These are phyloP conservation scores for Thecaphora thlaspeos DNA, from an alignment of 1,284 basidiomycete genomes.

Conservation along the genomic window DNA sequence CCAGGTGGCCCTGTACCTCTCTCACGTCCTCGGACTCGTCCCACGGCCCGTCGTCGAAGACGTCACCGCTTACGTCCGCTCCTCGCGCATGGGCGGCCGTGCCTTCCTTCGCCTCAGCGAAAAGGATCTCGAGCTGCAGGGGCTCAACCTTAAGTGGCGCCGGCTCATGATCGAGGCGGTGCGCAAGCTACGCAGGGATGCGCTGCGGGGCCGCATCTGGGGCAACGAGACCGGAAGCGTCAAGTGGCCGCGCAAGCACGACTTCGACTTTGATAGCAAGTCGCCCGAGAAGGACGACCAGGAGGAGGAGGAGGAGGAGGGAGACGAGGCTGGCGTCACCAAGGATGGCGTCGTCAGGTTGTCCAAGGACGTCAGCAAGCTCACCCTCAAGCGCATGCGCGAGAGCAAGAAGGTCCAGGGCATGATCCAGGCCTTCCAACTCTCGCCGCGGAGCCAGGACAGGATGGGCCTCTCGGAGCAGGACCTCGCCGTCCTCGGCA, in stretches of 20 bases:
- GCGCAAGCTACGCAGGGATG: slow-evolving; percentile 40
- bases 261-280: slow-evolving; percentile 4
- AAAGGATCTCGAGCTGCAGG: slow-evolving; percentile 39
- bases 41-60: slow-evolving; percentile 48
- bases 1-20: slow-evolving; percentile 50
- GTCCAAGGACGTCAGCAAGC: slow-evolving; percentile 30
- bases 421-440: slow-evolving; percentile 47
- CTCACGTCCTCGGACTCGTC: slow-evolving; percentile 45
- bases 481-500: slow-evolving; percentile 14
- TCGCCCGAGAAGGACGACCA: slow-evolving; percentile 2
- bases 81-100: slow-evolving; percentile 40
- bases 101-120: slow-evolving; percentile 47
- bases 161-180: slow-evolving; percentile 49
- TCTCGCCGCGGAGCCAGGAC: slow-evolving; percentile 16
- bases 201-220: slow-evolving; percentile 47
- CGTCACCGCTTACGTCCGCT: slow-evolving; percentile 46
- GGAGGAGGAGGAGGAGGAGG: slow-evolving; percentile 1
- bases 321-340: slow-evolving; percentile 1
- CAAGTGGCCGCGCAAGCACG: slow-evolving; percentile 31
- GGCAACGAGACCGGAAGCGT: slow-evolving; percentile 25
- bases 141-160: slow-evolving; percentile 49
- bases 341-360: slow-evolving; percentile 15
- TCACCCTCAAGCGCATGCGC: slow-evolving; percentile 45
- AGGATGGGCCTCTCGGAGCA: slow-evolving; percentile 9
- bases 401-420: slow-evolving; percentile 40